Percentiles rank a stretch among this genome's conserved stretches.
Conservation (phyloP, 2,329 filamentous ascomycete species). For the Fusarium globosum region DNA sequence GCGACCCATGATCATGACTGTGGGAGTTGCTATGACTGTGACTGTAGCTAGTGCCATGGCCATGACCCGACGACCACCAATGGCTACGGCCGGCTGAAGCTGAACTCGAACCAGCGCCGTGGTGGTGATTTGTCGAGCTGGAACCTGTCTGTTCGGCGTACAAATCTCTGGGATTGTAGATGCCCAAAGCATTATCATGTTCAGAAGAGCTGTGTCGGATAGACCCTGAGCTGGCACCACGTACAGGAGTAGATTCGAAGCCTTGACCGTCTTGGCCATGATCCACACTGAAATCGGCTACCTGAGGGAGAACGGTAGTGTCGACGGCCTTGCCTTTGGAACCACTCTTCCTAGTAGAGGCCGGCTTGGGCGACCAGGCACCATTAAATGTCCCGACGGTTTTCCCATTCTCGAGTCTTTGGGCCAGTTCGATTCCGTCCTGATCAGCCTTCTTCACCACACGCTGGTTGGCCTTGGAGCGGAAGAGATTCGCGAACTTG, state of each 20-base stretch:
- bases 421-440: background rate
- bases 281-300: background rate
- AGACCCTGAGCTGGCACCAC: background rate
- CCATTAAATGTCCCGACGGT: constrained; percentile 10
- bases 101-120: background rate
- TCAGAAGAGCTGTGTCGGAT: background rate
- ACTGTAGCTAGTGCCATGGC: background rate
- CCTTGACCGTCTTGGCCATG: background rate
- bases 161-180: background rate
- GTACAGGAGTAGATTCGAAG: background rate
- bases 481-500: constrained; percentile 29
- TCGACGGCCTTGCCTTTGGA: background rate
- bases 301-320: background rate
- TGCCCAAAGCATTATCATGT: background rate
- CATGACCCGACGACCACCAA: background rate
- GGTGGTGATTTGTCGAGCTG: background rate
- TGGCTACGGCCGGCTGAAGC: background rate
- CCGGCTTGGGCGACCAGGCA: background rate
- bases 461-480: constrained; percentile 12
- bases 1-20: background rate
- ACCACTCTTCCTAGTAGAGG: background rate
- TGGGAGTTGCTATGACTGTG: background rate
- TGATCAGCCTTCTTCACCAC: background rate
- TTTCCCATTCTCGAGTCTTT: background rate
- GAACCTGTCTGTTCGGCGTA: background rate